phyloP scores from a whole-genome alignment of 352 stramenopile genomes.

The Phytophthora capsici region DNA sequence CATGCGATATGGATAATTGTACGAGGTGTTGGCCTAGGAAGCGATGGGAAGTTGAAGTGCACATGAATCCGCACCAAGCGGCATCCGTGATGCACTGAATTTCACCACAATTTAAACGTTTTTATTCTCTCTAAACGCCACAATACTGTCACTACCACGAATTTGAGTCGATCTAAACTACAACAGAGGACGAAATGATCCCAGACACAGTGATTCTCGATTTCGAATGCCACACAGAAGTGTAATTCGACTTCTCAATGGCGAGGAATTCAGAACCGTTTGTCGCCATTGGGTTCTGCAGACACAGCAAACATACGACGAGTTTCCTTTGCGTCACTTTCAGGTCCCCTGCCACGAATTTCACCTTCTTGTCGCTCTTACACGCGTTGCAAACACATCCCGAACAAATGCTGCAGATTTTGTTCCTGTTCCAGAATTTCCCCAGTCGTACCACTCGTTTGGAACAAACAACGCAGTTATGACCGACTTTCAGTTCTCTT shows the following conservation, averaged over 20 bases:
- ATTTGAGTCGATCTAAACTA: too few species aligned
- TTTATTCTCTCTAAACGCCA: too few species aligned
- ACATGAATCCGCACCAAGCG: slow-evolving; percentile 8
- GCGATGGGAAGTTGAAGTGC: slow-evolving; percentile 18
- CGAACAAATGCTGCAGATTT: neutral
- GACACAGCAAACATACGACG: neutral
- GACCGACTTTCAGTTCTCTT: neutral
- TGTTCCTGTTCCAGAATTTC: neutral
- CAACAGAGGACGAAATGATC: neutral
- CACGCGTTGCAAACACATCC: slow-evolving; percentile 13
- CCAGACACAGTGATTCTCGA: neutral
- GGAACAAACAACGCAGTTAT: neutral
- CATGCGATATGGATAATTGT: neutral
- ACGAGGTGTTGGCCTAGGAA: slow-evolving; percentile 1
- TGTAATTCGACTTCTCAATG: neutral
- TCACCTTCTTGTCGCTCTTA: slow-evolving; percentile 24
- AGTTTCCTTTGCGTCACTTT: neutral
- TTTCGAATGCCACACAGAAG: neutral
- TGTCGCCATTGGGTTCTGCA: neutral
- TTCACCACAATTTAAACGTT: too few species aligned
- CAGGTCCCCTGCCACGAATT: slow-evolving; percentile 13
- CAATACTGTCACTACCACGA: too few species aligned
- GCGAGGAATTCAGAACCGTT: neutral
- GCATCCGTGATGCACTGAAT: neutral
- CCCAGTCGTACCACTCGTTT: neutral